Conservation (phyloP, 768 basidiomycete species). For the Boletus sp. region DNA sequence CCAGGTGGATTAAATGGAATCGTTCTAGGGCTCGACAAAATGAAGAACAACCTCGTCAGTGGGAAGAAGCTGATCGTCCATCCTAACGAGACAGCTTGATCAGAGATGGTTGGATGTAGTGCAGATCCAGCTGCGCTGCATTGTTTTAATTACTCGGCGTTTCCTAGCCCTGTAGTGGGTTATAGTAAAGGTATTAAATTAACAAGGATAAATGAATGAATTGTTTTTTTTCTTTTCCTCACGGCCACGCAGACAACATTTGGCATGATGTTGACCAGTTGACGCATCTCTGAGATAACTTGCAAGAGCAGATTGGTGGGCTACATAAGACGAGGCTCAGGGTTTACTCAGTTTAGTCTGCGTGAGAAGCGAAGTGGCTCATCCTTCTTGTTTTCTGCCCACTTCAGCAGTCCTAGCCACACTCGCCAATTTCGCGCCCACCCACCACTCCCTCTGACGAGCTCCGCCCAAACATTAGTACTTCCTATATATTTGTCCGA, state of each 20-base stretch:
- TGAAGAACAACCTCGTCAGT: slow-evolving; percentile 38
- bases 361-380: too few relatives aligned
- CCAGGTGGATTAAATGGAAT: slow-evolving; percentile 39
- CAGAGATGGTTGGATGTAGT: background rate
- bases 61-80: slow-evolving; percentile 28
- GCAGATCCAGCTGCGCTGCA: background rate
- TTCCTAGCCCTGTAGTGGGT: background rate
- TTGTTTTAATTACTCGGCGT: background rate
- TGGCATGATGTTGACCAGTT: background rate
- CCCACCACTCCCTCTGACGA: too few relatives aligned
- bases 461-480: too few relatives aligned
- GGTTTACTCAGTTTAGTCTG: too few relatives aligned
- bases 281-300: too few relatives aligned
- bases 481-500: too few relatives aligned
- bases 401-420: too few relatives aligned
- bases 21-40: slow-evolving; percentile 28
- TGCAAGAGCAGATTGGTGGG: too few relatives aligned
- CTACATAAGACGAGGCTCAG: too few relatives aligned
- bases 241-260: background rate
- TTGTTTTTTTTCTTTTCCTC: background rate
- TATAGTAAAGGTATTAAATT: background rate
- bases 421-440: too few relatives aligned
- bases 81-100: slow-evolving; percentile 30
- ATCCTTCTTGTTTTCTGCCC: too few relatives aligned
- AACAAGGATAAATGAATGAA: background rate